Conservation (phyloP, 2,329 filamentous ascomycete genomes). For the Penicillium sp. region DNA sequence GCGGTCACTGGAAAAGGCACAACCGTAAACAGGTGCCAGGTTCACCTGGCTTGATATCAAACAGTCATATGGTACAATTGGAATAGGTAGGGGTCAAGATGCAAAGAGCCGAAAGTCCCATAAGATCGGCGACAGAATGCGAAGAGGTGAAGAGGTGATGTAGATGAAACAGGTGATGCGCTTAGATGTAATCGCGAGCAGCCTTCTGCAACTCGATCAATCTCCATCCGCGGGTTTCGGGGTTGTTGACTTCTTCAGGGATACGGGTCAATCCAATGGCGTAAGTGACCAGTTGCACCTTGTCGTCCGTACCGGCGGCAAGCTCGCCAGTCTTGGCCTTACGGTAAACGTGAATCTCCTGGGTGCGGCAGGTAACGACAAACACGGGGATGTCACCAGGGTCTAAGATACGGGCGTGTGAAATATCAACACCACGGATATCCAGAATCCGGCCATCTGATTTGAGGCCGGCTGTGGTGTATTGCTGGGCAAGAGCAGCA, state of each 20-base stretch:
- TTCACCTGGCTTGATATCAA: slow-evolving; percentile 40
- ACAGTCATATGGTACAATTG: slow-evolving; percentile 43
- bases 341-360: slow-evolving; percentile 96
- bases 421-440: slow-evolving; percentile 85
- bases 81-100: slow-evolving; percentile 32
- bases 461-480: slow-evolving; percentile 87
- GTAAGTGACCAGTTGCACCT: slow-evolving; percentile 96
- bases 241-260: slow-evolving; percentile 93
- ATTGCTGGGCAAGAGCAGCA: slow-evolving; percentile 94
- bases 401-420: slow-evolving; percentile 49
- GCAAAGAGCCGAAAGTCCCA: slow-evolving; percentile 22
- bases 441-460: slow-evolving; percentile 94
- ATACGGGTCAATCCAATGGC: slow-evolving; percentile 94
- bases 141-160: neutral
- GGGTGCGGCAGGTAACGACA: slow-evolving; percentile 92
- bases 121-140: slow-evolving; percentile 15
- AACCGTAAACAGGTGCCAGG: slow-evolving; percentile 31
- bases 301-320: slow-evolving; percentile 97
- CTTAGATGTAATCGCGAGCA: slow-evolving; percentile 81
- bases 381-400: slow-evolving; percentile 73
- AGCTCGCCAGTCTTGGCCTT: slow-evolving; percentile 88
- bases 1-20: slow-evolving; percentile 30
- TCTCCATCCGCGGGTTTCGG: slow-evolving; percentile 94
- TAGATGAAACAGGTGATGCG: slow-evolving; percentile 1
- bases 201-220: slow-evolving; percentile 99